A percentile compares a stretch with the other conserved stretches of the same genome.
Conservation (phyloP, 106 monocot genomes). For the Dioscorea zingiberensis region DNA sequence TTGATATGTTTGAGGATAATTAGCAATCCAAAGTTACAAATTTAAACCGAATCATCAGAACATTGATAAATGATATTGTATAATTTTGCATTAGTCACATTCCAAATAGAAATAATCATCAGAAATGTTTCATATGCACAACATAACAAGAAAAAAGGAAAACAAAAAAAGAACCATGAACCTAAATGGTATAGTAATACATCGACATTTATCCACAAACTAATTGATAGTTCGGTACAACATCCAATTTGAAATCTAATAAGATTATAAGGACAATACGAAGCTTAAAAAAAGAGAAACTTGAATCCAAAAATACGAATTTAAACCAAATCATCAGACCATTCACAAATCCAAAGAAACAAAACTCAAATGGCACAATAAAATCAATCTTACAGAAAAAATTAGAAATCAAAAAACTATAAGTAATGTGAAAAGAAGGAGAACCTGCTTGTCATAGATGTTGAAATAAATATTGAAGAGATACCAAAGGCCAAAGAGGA, state of each 20-base stretch:
- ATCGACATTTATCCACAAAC: not conserved
- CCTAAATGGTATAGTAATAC: not conserved
- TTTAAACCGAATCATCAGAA: not conserved
- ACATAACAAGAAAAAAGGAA: no score
- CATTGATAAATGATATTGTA: not conserved
- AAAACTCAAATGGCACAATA: not conserved
- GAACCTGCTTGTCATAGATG: slow-evolving; percentile 36
- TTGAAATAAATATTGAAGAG: slow-evolving; percentile 45
- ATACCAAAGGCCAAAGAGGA: slow-evolving; percentile 25
- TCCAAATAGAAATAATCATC: no score
- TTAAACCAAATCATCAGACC: no score
- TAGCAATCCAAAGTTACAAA: not conserved
- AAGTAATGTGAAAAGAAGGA: not conserved
- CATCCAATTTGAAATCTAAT: not conserved
- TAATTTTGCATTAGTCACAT: no score
- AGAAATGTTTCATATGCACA: no score
- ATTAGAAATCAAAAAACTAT: not conserved
- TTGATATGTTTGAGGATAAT: not conserved
- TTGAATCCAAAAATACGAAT: not conserved
- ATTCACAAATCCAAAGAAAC: not conserved
- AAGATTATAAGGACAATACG: not conserved
- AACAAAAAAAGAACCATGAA: not conserved
- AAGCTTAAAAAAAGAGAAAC: not conserved
- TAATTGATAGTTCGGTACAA: not conserved
- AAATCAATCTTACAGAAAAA: not conserved